Percentiles rank a stretch among this genome's conserved stretches.
phyloP scores from a whole-genome alignment of 257 asterid genomes.

The Solanum lycopersicoides region DNA sequence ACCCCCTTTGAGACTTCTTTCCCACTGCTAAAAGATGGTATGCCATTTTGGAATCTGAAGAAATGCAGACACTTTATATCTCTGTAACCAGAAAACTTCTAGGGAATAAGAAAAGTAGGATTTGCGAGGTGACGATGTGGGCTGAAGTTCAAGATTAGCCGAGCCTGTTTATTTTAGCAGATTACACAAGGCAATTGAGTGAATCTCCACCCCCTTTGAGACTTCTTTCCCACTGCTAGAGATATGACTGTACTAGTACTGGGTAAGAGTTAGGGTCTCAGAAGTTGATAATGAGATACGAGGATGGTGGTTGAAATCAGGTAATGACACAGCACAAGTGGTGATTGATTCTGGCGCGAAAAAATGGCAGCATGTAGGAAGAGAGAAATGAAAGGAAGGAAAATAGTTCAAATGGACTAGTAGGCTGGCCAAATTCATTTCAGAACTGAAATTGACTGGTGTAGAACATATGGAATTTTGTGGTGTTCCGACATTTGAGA shows the following conservation, averaged over 20 bases:
- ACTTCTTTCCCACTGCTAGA: not conserved
- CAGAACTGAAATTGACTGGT: not conserved
- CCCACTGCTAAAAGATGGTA: not conserved
- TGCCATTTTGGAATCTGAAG: not conserved
- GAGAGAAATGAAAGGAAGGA: not conserved
- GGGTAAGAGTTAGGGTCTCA: not conserved
- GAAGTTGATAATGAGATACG: not conserved
- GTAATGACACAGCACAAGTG: not conserved
- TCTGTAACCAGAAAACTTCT: not conserved
- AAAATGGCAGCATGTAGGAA: not conserved
- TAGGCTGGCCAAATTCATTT: not conserved
- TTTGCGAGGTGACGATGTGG: not conserved
- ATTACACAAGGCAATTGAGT: not conserved
- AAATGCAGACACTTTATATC: not conserved
- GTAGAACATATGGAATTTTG: not conserved
- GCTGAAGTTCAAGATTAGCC: not conserved
- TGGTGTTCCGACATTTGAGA: not conserved
- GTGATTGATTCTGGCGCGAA: not conserved
- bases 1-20: not conserved
- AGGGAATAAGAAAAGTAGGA: not conserved
- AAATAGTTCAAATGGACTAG: not conserved
- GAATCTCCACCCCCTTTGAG: not conserved
- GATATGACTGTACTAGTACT: not conserved
- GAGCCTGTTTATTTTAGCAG: not conserved
- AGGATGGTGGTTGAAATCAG: not conserved